A percentile compares a stretch with the other conserved stretches of the same genome.
Evolutionary conservation across 441 rosid species (phyloP).

Genomic region (Euphorbia corollata): DNA sequence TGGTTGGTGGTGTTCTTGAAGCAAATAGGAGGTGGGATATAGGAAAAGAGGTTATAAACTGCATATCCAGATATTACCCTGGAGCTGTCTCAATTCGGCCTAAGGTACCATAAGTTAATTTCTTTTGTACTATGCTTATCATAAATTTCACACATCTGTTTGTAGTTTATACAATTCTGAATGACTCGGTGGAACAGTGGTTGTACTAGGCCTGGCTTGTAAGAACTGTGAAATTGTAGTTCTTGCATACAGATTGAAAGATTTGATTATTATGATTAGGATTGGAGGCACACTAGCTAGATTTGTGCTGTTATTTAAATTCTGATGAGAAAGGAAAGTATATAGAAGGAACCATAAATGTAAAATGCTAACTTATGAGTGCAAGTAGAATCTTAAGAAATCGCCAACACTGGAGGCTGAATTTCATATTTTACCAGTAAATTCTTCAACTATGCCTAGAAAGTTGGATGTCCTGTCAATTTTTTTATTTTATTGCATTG

Average conservation of each 20-base stretch:
- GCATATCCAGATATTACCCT: conserved; percentile 45
- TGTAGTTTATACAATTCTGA: not conserved
- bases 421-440: not conserved
- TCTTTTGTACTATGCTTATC: not conserved
- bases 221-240: not conserved
- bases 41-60: conserved; percentile 55
- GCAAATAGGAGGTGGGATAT: conserved; percentile 65
- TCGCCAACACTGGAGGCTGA: not conserved
- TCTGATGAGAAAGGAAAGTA: not conserved
- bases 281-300: not conserved
- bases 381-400: not conserved
- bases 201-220: not conserved
- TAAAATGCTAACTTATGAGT: not conserved
- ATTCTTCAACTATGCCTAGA: not conserved
- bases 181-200: not conserved
- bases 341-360: not conserved
- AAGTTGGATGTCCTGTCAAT: not conserved
- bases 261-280: not conserved
- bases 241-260: not conserved
- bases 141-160: not conserved
- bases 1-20: conserved; percentile 79
- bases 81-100: conserved; percentile 53
- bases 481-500: not conserved
- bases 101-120: conserved; percentile 35
- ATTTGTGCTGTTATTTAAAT: not conserved